Evolutionary conservation across 495 filamentous ascomycete genomes (phyloP).

Genomic region (Penicillium pancosmium): DNA sequence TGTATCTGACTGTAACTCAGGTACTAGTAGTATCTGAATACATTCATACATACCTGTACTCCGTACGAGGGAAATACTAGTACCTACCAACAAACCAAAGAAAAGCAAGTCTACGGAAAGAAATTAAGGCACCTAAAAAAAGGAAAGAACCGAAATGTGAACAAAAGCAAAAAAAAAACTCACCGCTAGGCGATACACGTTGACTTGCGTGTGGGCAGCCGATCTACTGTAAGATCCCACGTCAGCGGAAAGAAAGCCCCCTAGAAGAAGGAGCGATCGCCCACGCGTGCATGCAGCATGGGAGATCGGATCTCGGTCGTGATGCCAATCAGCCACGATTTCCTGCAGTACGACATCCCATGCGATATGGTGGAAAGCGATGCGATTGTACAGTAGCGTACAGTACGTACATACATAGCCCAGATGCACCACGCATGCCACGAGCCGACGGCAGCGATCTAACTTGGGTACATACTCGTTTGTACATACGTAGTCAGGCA

Average conservation of each 20-base stretch:
- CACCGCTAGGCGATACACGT: constrained; percentile 20
- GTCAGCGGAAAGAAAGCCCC: constrained; percentile 5
- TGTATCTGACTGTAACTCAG: not conserved
- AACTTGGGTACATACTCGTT: not conserved
- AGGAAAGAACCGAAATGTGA: not conserved
- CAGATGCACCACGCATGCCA: constrained; percentile 1
- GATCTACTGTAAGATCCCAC: constrained; percentile 21
- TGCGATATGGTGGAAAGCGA: not conserved
- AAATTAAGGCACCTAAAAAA: not conserved
- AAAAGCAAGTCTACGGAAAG: not conserved
- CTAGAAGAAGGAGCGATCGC: constrained; percentile 16
- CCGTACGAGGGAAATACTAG: too few species aligned
- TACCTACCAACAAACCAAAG: too few species aligned
- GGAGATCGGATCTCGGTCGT: constrained; percentile 16
- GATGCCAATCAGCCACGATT: constrained; percentile 10
- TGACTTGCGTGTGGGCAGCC: constrained; percentile 4
- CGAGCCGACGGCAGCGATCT: not conserved
- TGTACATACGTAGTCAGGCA: not conserved
- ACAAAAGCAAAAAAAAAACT: constrained; percentile 7
- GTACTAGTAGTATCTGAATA: too few species aligned
- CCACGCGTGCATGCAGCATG: constrained; percentile 13
- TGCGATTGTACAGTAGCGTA: too few species aligned
- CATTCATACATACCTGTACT: too few species aligned
- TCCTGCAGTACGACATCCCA: constrained; percentile 8
- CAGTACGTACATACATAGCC: not conserved